Conservation (phyloP, 768 basidiomycete genomes). For the Cystofilobasidium capitatum region DNA sequence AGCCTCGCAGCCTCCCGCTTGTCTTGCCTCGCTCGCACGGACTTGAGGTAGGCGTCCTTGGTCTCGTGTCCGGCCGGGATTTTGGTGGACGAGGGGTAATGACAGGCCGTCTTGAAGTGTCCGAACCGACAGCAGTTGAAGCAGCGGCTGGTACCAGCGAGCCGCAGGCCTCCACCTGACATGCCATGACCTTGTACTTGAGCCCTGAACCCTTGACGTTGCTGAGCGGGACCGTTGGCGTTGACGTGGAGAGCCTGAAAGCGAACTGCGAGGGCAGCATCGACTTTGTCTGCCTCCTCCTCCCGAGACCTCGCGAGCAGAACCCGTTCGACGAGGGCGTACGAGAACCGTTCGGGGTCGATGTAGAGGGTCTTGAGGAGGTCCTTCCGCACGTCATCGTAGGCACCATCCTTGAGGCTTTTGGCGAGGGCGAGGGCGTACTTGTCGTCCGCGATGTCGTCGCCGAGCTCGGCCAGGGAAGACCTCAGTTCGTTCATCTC, state of each 20-base stretch:
- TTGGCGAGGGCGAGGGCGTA: background rate
- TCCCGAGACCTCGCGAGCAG: background rate
- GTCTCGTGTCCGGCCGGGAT: constrained; percentile 3
- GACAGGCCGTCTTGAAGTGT: background rate
- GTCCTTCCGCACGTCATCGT: background rate
- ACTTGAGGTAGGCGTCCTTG: constrained; percentile 7
- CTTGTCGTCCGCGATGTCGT: constrained; percentile 3
- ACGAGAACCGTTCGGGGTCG: background rate
- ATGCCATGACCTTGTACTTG: background rate
- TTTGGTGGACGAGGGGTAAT: background rate
- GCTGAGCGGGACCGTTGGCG: background rate
- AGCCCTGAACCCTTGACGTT: background rate
- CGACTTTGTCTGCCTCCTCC: background rate
- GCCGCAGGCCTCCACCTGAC: background rate
- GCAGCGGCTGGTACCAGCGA: background rate
- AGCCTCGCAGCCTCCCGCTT: background rate
- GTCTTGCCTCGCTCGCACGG: background rate
- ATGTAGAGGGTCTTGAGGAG: background rate
- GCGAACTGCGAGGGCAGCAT: background rate
- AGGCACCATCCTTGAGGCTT: background rate
- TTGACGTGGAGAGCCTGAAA: background rate
- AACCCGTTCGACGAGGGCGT: background rate
- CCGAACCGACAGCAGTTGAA: constrained; percentile 4
- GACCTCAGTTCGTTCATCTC: constrained; percentile 2
- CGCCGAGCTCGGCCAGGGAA: background rate